Base-by-base conservation (phyloP, 768 basidiomycete genomes). In the Tricholoma flavovirens region DNA sequence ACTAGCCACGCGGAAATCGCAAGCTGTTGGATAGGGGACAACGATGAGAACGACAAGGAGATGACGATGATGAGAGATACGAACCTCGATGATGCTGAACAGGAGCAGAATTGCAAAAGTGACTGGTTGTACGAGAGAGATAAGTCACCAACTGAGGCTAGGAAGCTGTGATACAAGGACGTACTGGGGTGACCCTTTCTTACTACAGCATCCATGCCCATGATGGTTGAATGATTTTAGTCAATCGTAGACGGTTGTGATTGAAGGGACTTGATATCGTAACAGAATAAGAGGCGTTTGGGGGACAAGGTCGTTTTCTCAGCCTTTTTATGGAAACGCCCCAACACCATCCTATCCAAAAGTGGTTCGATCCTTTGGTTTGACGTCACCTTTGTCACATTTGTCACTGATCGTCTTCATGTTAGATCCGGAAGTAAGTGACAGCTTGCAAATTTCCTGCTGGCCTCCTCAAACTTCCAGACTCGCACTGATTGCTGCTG, bases 1-100 rank as follows among this genome's bases (percentile, higher is more conserved):
- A 80, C 78, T 43, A 93, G 75, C 82, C 86, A 93, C 4, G 88
- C 84, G 3, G 90, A 77, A 59, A 90, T 81, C 22, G 82, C 73
- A 62, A 90, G 75, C 87, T 90, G 24, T 26, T 26, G 24, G 24
- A 26, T 26, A 5, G 24, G 24, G 58, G 2, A 43, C 2, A 10
- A 12, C 26, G 46, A 17, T 15, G 32, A 3, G 9, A 42, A 17
- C 17, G 38, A n/a, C 21, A 2, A 7, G 36, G 29, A 38, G 26
- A 22, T 12, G 26, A 38, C 19, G 21, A 15, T 40, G 26, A 30
- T n/a, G 21, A 9, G 6, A 9, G 14, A 32, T 5, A 24, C 14
- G 61, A 53, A 85, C 88, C 75, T 88, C 82, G 59, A 90, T 81
- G 61, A 87, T 78, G 30, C 78, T 76, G 68, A 87, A 82, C 45